Percentiles rank a stretch among this genome's conserved stretches.
These are phyloP conservation scores for Leccinum imitatum DNA, from an alignment of 768 basidiomycete species.

Conservation along the genomic window DNA sequence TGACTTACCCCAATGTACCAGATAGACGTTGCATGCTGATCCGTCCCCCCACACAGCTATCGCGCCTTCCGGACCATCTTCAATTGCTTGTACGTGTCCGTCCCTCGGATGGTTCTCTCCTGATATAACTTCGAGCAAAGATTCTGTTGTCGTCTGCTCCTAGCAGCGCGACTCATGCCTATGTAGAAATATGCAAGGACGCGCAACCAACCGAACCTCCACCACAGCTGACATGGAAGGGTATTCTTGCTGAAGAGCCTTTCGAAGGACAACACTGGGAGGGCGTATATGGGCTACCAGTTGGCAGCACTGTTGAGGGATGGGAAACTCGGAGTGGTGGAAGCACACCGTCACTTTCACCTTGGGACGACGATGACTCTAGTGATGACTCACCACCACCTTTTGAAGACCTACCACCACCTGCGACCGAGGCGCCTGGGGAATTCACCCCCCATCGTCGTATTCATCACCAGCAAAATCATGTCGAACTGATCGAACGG, in stretches of 20 bases:
- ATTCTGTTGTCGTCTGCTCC: constrained; percentile 58
- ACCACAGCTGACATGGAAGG: constrained; percentile 63
- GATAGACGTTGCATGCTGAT: constrained; percentile 5
- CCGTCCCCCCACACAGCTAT: constrained; percentile 36
- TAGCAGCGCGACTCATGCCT: constrained; percentile 43
- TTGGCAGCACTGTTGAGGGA: constrained; percentile 45
- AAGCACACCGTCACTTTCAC: constrained; percentile 68
- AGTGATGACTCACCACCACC: constrained; percentile 18
- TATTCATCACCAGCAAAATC: constrained; percentile 13
- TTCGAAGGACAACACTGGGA: constrained; percentile 88
- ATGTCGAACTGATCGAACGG: constrained; percentile 59
- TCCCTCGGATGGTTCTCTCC: background rate
- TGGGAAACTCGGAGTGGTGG: constrained; percentile 42
- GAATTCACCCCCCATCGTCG: constrained; percentile 1
- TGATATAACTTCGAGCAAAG: constrained; percentile 35
- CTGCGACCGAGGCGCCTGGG: background rate
- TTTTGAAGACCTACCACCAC: constrained; percentile 16
- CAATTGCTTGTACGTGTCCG: constrained; percentile 60
- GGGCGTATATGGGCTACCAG: constrained; percentile 58
- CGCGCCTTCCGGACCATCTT: constrained; percentile 68
- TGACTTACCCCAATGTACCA: background rate
- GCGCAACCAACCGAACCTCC: constrained; percentile 26
- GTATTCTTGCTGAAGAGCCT: constrained; percentile 80
- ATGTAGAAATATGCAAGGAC: constrained; percentile 56
- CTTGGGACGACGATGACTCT: constrained; percentile 54